phyloP scores from a whole-genome alignment of 139 green algal species.

The Deuterostichococcus epilithicus region DNA sequence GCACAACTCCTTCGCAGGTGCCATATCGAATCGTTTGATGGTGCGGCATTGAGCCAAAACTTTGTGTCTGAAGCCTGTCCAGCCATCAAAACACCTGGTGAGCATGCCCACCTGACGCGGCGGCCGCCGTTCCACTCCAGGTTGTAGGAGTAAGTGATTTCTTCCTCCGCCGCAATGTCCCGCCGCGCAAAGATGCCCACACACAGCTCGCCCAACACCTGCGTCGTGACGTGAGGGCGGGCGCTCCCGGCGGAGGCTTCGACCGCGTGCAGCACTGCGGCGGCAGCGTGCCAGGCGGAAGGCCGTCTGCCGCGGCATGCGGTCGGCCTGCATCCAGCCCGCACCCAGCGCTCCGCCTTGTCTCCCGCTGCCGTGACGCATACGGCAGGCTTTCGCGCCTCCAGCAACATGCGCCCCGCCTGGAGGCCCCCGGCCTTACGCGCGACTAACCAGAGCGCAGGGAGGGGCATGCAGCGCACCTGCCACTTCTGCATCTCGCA shows the following conservation, averaged over 20 bases:
- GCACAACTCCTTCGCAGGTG: no score
- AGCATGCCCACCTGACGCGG: constrained; percentile 14
- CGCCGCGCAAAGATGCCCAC: constrained; percentile 34
- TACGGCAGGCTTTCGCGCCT: no score
- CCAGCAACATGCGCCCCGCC: constrained; percentile 1
- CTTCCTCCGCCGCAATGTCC: constrained; percentile 24
- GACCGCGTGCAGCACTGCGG: background rate
- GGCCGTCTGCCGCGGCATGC: background rate
- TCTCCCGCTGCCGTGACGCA: no score
- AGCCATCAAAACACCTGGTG: no score
- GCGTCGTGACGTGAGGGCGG: background rate
- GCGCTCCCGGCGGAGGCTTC: no score
- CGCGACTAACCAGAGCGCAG: no score
- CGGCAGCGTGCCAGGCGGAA: background rate
- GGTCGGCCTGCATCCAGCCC: no score
- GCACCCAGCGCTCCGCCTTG: no score
- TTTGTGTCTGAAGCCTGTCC: no score
- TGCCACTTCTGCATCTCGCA: constrained; percentile 35
- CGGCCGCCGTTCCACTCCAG: constrained; percentile 32
- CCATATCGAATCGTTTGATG: no score
- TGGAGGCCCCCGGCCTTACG: background rate
- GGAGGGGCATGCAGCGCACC: no score
- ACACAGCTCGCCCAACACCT: constrained; percentile 15
- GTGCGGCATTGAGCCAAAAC: no score
- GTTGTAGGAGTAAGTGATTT: constrained; percentile 48